These are phyloP conservation scores for Ceratobasidium sp. DNA, from an alignment of 1,284 basidiomycete species.

Conservation along the genomic window DNA sequence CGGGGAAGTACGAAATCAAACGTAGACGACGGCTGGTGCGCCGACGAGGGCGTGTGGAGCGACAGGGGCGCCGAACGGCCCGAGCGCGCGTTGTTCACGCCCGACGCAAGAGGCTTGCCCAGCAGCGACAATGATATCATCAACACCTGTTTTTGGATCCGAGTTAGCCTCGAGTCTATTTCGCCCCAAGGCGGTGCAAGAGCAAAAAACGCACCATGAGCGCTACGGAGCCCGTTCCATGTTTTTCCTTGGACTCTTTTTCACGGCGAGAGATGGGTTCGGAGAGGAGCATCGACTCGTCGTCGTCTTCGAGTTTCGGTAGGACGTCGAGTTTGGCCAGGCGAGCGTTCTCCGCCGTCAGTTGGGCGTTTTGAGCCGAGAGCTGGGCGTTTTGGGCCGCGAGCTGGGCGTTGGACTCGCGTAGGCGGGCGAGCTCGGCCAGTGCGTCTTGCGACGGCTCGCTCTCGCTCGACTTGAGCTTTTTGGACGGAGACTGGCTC, in stretches of 20 bases:
- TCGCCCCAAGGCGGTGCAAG: neutral
- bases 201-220: slow-evolving; percentile 37
- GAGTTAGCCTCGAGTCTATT: slow-evolving; percentile 7
- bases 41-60: slow-evolving; percentile 29
- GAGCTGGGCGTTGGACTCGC: slow-evolving; percentile 48
- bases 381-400: slow-evolving; percentile 45
- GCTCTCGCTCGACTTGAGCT: slow-evolving; percentile 44
- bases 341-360: slow-evolving; percentile 80
- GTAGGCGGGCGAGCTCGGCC: slow-evolving; percentile 13
- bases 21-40: slow-evolving; percentile 28
- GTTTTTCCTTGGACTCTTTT: slow-evolving; percentile 33
- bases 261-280: neutral
- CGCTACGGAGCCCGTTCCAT: slow-evolving; percentile 24
- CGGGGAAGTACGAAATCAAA: slow-evolving; percentile 36
- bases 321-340: slow-evolving; percentile 52
- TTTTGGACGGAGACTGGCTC: slow-evolving; percentile 16
- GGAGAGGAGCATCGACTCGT: slow-evolving; percentile 20
- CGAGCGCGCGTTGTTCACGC: slow-evolving; percentile 26
- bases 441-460: slow-evolving; percentile 12
- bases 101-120: slow-evolving; percentile 17
- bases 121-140: slow-evolving; percentile 26
- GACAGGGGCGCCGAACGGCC: neutral
- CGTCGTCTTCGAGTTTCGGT: slow-evolving; percentile 45
- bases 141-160: slow-evolving; percentile 23
- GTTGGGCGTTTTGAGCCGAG: slow-evolving; percentile 65